Conservation (phyloP, 345 rosid species). For the Psidium guajava region DNA sequence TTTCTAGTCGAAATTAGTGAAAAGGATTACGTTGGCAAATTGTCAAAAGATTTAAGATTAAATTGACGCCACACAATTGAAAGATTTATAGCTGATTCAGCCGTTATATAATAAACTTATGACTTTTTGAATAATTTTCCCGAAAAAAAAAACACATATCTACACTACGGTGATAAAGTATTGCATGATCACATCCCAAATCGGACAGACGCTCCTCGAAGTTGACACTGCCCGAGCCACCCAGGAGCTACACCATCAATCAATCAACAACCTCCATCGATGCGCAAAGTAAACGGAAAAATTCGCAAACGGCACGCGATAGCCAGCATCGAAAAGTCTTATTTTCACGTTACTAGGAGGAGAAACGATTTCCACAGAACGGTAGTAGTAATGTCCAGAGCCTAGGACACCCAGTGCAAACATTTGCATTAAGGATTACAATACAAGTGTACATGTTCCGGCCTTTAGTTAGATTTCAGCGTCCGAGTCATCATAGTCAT, state of each 20-base stretch:
- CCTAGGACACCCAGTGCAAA: not conserved
- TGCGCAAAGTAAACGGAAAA: not conserved
- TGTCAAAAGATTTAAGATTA: accelerated
- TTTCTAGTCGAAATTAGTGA: accelerated
- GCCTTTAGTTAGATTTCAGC: not conserved
- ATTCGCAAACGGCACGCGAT: not conserved
- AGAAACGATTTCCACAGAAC: not conserved
- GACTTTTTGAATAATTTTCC: not conserved
- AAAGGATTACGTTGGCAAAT: not conserved
- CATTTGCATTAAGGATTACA: not conserved
- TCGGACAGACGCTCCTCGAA: not conserved
- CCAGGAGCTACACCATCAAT: not conserved
- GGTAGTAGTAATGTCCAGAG: not conserved
- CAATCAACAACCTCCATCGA: not conserved
- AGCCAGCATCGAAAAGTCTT: not conserved
- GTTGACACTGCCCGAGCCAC: not conserved
- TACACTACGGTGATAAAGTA: not conserved
- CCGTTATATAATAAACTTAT: accelerated
- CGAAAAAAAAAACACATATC: not conserved
- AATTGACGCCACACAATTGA: accelerated
- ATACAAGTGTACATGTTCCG: not conserved
- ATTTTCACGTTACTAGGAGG: not conserved
- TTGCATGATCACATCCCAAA: not conserved
- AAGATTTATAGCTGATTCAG: not conserved
- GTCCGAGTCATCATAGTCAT: conserved; percentile 63